Base-by-base conservation (phyloP, 306 rosid genomes). In the Prunus mume region DNA sequence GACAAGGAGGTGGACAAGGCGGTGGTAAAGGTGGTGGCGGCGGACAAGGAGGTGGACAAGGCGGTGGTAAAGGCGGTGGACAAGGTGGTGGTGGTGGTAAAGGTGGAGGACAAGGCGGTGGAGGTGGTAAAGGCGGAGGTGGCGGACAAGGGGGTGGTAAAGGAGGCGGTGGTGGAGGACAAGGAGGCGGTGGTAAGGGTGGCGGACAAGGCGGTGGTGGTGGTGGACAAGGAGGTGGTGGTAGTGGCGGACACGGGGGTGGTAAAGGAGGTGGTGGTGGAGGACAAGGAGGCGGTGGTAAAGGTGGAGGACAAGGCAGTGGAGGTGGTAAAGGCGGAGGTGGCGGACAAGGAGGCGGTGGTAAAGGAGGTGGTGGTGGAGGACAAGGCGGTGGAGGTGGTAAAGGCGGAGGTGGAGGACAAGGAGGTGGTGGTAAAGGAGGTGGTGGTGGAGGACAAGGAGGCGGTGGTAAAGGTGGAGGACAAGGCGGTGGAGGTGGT, bases 401-500 rank as follows among this genome's bases (percentile, higher is more conserved):
- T 15, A 8, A 25, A 49, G 68, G 19, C 2, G 50, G 47, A 25
- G 27, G 27, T 25, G 27, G 27, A 0, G 63, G 63, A 6, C 12
- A 70, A 50, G 58, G 61, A 30, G 69, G 75, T 3, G 70, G 69
- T 2, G 27, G 15, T 1, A 12, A 45, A 30, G 69, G 75, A 2
- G 70, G 69, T 2, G 27, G 15, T 1, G 9, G 73, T 1, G 41
- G 28, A 0, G 62, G 78, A 0, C 54, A 51, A 1, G 77, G 72
- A 0, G 51, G 51, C 2, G 52, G 72, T 0, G 25, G 70, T 3
- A 3, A 20, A 3, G n/a, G 49, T 10, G 57, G 69, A 6, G 66
- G 68, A n/a, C 28, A 57, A 4, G 74, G 80, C 2, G 68, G 80
- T 2, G 68, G 77, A 32, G 17, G 54, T 2, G 54, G 28, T 50